Conservation (phyloP, 2,329 filamentous ascomycete species). For the Aspergillus sp. region DNA sequence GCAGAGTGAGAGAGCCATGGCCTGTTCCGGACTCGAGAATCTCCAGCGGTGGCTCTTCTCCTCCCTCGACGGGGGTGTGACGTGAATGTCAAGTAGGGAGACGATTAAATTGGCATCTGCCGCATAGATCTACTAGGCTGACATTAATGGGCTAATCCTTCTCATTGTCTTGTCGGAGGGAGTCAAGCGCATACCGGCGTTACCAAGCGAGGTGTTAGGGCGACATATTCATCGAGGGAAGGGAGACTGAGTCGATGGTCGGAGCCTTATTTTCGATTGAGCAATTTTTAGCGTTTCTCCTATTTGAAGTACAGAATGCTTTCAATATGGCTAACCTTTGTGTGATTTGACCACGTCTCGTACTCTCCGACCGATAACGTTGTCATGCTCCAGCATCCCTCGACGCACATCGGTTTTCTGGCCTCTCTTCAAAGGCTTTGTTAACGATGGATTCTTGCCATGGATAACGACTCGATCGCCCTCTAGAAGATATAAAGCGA, state of each 20-base stretch:
- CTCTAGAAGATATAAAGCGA: constrained; percentile 21
- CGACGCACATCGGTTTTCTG: constrained; percentile 30
- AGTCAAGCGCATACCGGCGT: constrained; percentile 57
- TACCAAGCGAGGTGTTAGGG: constrained; percentile 63
- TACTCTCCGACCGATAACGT: constrained; percentile 60
- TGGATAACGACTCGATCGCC: constrained; percentile 40
- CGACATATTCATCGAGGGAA: constrained; percentile 69
- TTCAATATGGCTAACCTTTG: constrained; percentile 33
- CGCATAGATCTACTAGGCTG: constrained; percentile 59
- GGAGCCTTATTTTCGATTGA: constrained; percentile 30
- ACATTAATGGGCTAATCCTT: constrained; percentile 10
- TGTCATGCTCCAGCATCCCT: constrained; percentile 40
- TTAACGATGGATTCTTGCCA: constrained; percentile 35
- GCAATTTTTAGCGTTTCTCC: neutral
- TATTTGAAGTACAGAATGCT: neutral
- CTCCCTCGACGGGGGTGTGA: constrained; percentile 35
- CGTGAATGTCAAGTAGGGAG: constrained; percentile 70
- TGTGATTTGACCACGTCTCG: constrained; percentile 57
- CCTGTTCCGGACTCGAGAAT: constrained; percentile 82
- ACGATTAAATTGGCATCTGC: constrained; percentile 72
- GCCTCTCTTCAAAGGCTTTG: constrained; percentile 36
- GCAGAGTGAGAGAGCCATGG: constrained; percentile 73
- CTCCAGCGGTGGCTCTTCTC: constrained; percentile 51
- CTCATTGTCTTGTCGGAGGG: neutral
- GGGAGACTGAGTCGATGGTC: constrained; percentile 59